These are phyloP conservation scores for Rubia yunnanensis DNA, from an alignment of 257 asterid genomes.

Conservation along the genomic window DNA sequence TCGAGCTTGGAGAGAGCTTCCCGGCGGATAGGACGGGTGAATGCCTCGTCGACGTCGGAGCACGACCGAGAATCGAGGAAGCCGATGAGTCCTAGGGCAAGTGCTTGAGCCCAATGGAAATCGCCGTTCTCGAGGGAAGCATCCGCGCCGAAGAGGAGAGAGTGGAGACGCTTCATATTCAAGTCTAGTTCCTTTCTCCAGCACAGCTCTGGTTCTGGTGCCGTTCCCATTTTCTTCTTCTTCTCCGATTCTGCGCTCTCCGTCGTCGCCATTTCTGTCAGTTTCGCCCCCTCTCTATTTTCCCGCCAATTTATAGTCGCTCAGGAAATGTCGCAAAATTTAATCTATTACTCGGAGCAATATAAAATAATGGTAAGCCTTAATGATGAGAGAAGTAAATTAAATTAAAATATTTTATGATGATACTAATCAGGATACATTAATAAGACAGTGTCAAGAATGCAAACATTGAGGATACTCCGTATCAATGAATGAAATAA, in stretches of 20 bases:
- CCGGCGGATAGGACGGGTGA: slow-evolving; percentile 71
- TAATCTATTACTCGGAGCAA: too few species aligned
- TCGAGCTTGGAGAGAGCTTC: slow-evolving; percentile 66
- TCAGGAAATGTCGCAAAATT: not conserved
- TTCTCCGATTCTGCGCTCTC: slow-evolving; percentile 15
- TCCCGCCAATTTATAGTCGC: slow-evolving; percentile 59
- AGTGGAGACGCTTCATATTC: slow-evolving; percentile 79
- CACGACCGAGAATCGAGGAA: slow-evolving; percentile 80
- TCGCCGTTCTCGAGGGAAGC: slow-evolving; percentile 69
- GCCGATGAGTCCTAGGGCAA: slow-evolving; percentile 69
- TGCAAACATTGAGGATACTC: too few species aligned
- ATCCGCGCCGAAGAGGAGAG: slow-evolving; percentile 75
- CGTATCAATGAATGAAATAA: too few species aligned
- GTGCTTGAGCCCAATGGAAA: slow-evolving; percentile 59
- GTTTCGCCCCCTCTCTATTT: slow-evolving; percentile 24
- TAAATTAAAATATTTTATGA: too few species aligned
- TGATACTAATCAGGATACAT: too few species aligned
- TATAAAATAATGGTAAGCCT: too few species aligned
- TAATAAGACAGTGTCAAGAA: too few species aligned
- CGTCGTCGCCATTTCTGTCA: slow-evolving; percentile 10
- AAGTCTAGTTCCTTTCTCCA: slow-evolving; percentile 83
- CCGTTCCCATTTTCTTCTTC: slow-evolving; percentile 28
- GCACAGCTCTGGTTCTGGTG: slow-evolving; percentile 26
- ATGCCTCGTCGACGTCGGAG: slow-evolving; percentile 56
- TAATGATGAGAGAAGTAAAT: too few species aligned